phyloP scores from a whole-genome alignment of 257 asterid species.

The Mentha longifolia region DNA sequence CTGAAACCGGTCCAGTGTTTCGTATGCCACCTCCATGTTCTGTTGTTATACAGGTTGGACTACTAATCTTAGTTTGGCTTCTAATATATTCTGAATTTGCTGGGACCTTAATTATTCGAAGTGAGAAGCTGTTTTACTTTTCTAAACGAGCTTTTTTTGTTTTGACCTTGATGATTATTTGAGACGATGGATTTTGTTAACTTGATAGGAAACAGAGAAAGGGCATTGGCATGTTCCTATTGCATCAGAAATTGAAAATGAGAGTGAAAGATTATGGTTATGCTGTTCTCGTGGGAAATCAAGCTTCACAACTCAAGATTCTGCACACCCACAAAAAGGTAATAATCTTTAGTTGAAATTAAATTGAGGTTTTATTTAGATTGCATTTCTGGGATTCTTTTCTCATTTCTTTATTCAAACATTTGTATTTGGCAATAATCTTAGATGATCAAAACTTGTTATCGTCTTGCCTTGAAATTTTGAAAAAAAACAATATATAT shows the following conservation, averaged over 20 bases:
- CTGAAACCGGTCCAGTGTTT: slow-evolving; percentile 69
- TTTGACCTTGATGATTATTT: too few species aligned
- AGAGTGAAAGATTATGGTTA: slow-evolving; percentile 72
- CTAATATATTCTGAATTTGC: too few species aligned
- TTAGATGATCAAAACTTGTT: too few species aligned
- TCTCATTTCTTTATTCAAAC: not conserved
- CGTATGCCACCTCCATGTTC: slow-evolving; percentile 94
- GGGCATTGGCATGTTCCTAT: slow-evolving; percentile 94
- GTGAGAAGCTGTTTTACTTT: too few species aligned
- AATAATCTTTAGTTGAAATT: slow-evolving; percentile 14
- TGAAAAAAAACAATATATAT: too few species aligned
- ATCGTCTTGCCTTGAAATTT: too few species aligned
- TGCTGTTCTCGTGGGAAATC: slow-evolving; percentile 64
- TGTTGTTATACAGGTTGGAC: slow-evolving; percentile 77
- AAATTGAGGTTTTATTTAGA: not conserved
- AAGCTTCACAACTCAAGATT: slow-evolving; percentile 36
- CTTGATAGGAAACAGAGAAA: slow-evolving; percentile 70
- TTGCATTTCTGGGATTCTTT: not conserved
- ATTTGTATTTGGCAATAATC: not conserved
- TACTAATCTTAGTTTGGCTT: too few species aligned
- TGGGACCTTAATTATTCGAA: too few species aligned
- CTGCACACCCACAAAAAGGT: slow-evolving; percentile 46
- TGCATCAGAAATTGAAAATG: slow-evolving; percentile 57
- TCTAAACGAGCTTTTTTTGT: too few species aligned
- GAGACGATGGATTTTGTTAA: slow-evolving; percentile 19